Conservation (phyloP, 2,329 filamentous ascomycete species). For the Pyricularia sp. region DNA sequence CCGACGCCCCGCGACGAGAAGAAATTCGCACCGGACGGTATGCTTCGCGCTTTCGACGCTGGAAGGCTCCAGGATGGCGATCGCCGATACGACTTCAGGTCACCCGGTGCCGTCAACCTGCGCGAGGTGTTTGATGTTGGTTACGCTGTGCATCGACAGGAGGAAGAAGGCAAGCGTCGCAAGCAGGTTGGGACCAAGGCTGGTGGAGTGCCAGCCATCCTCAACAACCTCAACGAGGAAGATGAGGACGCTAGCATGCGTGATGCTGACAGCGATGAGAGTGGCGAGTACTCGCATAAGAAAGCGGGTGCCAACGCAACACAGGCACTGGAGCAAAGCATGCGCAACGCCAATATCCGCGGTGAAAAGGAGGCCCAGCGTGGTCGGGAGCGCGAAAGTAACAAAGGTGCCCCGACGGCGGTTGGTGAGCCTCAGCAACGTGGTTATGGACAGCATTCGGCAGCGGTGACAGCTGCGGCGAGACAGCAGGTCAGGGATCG, state of each 20-base stretch:
- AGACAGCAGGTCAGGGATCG: slow-evolving; percentile 65
- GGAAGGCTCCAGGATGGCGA: slow-evolving; percentile 46
- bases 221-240: slow-evolving; percentile 59
- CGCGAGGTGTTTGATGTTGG: slow-evolving; percentile 96
- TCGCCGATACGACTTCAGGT: slow-evolving; percentile 83
- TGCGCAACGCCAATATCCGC: slow-evolving; percentile 72
- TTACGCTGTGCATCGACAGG: slow-evolving; percentile 95
- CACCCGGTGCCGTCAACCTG: slow-evolving; percentile 86
- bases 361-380: slow-evolving; percentile 42
- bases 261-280: slow-evolving; percentile 50
- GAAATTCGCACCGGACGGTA: slow-evolving; percentile 31
- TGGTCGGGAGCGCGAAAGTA: slow-evolving; percentile 32
- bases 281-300: slow-evolving; percentile 29
- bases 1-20: slow-evolving; percentile 50
- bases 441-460: slow-evolving; percentile 85
- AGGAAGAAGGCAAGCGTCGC: slow-evolving; percentile 87
- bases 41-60: slow-evolving; percentile 48
- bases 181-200: slow-evolving; percentile 71
- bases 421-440: slow-evolving; percentile 23
- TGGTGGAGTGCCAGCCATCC: slow-evolving; percentile 46
- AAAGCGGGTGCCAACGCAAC: slow-evolving; percentile 37
- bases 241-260: slow-evolving; percentile 21
- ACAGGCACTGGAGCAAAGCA: slow-evolving; percentile 72
- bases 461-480: slow-evolving; percentile 74
- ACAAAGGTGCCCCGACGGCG: slow-evolving; percentile 14